Conservation (phyloP, 1,284 basidiomycete species). For the Sporisorium scitamineum region DNA sequence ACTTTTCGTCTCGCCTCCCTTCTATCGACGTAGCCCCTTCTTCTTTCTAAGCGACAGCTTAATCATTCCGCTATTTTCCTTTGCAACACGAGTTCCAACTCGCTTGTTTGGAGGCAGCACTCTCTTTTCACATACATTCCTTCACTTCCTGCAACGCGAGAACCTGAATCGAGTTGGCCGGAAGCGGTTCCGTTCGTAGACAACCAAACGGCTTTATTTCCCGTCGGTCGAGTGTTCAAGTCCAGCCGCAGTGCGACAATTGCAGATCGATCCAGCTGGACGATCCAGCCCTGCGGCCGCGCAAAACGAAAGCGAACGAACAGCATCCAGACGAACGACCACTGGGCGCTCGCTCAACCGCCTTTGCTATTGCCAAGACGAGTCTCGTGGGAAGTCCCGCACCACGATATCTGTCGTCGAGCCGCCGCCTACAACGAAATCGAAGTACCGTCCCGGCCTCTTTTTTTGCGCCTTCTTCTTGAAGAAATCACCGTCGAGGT, state of each 20-base stretch:
- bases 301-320: not conserved
- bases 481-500: not conserved
- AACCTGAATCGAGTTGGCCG: not conserved
- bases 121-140: not conserved
- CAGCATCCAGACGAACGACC: not conserved
- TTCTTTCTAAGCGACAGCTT: not conserved
- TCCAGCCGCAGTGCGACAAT: not conserved
- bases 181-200: not conserved
- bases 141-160: not conserved
- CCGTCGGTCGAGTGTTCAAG: not conserved
- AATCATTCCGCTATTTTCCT: not conserved
- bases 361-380: not conserved
- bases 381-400: not conserved
- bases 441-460: not conserved
- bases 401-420: not conserved
- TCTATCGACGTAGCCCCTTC: not conserved
- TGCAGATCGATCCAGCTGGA: not conserved
- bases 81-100: not conserved
- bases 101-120: not conserved
- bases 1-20: not conserved
- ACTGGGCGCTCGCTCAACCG: not conserved
- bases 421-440: constrained; percentile 1
- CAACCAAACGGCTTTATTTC: not conserved
- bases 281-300: too few species aligned
- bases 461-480: not conserved